Evolutionary conservation across 257 asterid genomes (phyloP).

Genomic region (Nicotiana obtusifolia): DNA sequence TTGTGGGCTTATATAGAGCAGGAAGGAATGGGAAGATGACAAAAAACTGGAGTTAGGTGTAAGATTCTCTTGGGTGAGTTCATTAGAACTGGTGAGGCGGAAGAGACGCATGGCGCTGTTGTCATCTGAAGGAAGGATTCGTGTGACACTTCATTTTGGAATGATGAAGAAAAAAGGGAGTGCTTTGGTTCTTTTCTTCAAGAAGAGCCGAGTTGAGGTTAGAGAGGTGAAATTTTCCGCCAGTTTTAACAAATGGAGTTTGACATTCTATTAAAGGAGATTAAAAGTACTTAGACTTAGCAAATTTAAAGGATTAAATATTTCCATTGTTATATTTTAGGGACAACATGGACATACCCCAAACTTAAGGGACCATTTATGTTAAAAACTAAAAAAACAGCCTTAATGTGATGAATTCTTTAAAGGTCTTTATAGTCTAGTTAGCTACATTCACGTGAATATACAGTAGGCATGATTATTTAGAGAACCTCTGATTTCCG

Average conservation of each 20-base stretch:
- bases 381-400: not conserved
- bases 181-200: not conserved
- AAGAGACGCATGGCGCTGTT: not conserved
- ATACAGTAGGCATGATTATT: not conserved
- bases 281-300: not conserved
- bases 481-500: not conserved
- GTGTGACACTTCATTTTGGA: not conserved
- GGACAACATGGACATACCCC: not conserved
- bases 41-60: not conserved
- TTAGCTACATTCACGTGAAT: not conserved
- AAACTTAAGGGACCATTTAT: not conserved
- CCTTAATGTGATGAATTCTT: not conserved
- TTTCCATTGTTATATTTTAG: not conserved
- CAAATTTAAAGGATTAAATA: not conserved
- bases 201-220: not conserved
- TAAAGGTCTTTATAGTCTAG: not conserved
- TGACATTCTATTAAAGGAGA: not conserved
- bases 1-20: not conserved
- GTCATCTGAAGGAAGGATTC: not conserved
- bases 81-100: not conserved
- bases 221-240: not conserved
- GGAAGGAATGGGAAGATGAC: not conserved
- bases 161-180: not conserved
- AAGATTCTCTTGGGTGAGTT: not conserved
- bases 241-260: not conserved